Percentiles rank a stretch among this genome's conserved stretches.
These are phyloP conservation scores for Linum lewisii DNA, from an alignment of 345 rosid genomes.

Conservation along the genomic window DNA sequence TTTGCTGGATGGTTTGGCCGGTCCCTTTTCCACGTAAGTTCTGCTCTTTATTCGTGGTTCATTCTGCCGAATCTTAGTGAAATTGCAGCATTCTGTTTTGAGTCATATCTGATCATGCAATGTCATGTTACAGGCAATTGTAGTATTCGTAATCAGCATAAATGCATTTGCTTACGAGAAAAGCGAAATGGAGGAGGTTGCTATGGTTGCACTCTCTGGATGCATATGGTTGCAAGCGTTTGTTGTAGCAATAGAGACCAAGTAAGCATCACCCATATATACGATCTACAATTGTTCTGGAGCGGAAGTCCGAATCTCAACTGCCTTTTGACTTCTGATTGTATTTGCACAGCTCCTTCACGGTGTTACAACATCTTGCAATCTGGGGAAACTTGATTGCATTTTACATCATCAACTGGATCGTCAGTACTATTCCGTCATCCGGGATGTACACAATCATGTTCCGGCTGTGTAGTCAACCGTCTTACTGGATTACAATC, in stretches of 20 bases:
- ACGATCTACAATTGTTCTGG: background rate
- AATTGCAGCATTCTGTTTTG: background rate
- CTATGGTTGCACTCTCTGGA: slow-evolving; percentile 95
- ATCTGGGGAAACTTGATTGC: slow-evolving; percentile 84
- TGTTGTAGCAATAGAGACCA: slow-evolving; percentile 86
- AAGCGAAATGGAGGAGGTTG: slow-evolving; percentile 94
- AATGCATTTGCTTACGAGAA: slow-evolving; percentile 79
- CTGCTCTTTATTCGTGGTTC: slow-evolving; percentile 4
- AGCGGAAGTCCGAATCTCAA: background rate
- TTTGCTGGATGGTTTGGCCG: slow-evolving; percentile 99
- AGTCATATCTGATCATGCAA: background rate
- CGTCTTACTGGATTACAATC: slow-evolving; percentile 84
- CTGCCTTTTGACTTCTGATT: slow-evolving; percentile 1
- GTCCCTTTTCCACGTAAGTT: slow-evolving; percentile 83
- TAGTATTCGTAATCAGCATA: slow-evolving; percentile 76
- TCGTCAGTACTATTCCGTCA: slow-evolving; percentile 75
- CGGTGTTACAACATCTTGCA: slow-evolving; percentile 76
- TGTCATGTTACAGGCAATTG: slow-evolving; percentile 62
- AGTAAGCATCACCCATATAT: slow-evolving; percentile 34
- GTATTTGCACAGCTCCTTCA: slow-evolving; percentile 73
- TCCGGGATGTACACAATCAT: slow-evolving; percentile 91
- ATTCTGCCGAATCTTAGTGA: background rate
- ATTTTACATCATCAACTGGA: slow-evolving; percentile 73
- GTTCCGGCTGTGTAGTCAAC: slow-evolving; percentile 82
- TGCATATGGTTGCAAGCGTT: slow-evolving; percentile 98